Percentiles rank a stretch among this genome's conserved stretches.
Conservation (phyloP, 106 monocot species). For the Dendrobium huoshanense region DNA sequence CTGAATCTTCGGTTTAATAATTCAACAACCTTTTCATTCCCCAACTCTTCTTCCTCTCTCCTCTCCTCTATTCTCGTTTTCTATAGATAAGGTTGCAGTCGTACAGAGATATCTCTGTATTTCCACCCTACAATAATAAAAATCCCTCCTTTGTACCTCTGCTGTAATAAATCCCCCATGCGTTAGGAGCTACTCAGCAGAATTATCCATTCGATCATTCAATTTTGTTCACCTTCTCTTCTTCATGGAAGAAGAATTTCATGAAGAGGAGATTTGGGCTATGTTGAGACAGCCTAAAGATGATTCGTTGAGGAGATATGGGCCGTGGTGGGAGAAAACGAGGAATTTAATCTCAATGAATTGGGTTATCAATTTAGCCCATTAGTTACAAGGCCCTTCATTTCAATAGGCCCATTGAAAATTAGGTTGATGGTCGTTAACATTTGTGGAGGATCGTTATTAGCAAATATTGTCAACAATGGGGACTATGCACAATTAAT, state of each 20-base stretch:
- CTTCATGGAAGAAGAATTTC: conserved; percentile 14
- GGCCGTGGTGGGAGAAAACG: too few relatives aligned
- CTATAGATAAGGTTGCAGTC: neutral
- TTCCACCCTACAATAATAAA: neutral
- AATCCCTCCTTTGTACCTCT: neutral
- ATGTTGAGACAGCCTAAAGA: neutral
- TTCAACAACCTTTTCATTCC: too few relatives aligned
- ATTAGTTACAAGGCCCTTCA: too few relatives aligned
- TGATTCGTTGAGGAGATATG: neutral
- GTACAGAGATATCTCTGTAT: neutral
- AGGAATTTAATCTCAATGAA: too few relatives aligned
- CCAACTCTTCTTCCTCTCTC: neutral
- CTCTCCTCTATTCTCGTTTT: neutral
- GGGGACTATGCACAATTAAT: too few relatives aligned
- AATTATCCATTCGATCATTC: neutral
- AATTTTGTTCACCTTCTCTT: neutral
- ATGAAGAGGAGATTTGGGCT: conserved; percentile 21
- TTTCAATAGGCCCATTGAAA: too few relatives aligned
- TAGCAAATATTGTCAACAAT: too few relatives aligned
- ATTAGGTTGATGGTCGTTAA: too few relatives aligned
- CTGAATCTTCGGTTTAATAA: neutral
- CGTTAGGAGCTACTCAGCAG: neutral
- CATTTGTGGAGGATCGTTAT: too few relatives aligned
- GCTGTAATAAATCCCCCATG: conserved; percentile 4
- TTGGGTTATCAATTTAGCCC: too few relatives aligned